Evolutionary conservation across 805 yeast species (phyloP).

Genomic region (Wilhelminamyces savonicus): DNA sequence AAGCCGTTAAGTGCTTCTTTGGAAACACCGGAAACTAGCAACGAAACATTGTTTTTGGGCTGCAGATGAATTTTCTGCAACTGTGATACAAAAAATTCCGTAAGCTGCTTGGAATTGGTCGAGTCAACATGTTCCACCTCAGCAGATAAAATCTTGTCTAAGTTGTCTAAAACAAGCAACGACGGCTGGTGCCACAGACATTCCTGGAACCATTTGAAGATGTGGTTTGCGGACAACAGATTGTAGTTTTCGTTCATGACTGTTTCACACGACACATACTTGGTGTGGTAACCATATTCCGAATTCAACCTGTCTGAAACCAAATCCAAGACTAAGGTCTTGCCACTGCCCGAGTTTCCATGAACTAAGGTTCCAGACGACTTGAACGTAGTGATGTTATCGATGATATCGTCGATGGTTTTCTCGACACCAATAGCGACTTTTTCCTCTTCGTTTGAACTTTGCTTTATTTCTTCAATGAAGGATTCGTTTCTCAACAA

Average conservation of each 20-base stretch:
- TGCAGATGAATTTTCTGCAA: conserved; percentile 40
- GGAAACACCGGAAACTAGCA: conserved; percentile 59
- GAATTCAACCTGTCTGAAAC: conserved; percentile 30
- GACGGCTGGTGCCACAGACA: conserved; percentile 78
- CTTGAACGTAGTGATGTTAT: conserved; percentile 35
- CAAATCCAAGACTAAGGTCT: conserved; percentile 47
- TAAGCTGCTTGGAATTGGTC: conserved; percentile 53
- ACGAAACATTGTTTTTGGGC: conserved; percentile 40
- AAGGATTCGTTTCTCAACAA: conserved; percentile 40
- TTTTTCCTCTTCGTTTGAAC: conserved; percentile 1
- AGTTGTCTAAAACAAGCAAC: conserved; percentile 66
- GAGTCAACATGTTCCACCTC: conserved; percentile 58
- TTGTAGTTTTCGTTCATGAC: conserved; percentile 50
- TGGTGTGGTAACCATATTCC: conserved; percentile 39
- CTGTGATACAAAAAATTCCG: conserved; percentile 48
- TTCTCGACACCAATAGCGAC: conserved; percentile 54
- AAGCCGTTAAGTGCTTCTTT: conserved; percentile 59
- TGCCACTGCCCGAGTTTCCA: conserved; percentile 83
- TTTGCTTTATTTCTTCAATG: conserved; percentile 11
- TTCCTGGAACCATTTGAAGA: conserved; percentile 39
- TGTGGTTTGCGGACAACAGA: conserved; percentile 37
- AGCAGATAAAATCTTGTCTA: conserved; percentile 66
- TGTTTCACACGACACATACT: conserved; percentile 47
- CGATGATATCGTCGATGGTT: conserved; percentile 31
- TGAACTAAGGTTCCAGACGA: conserved; percentile 54